Percentiles rank a stretch among this genome's conserved stretches.
Evolutionary conservation across 2,329 filamentous ascomycete genomes (phyloP).

Genomic region (Colletotrichum nymphaeae): DNA sequence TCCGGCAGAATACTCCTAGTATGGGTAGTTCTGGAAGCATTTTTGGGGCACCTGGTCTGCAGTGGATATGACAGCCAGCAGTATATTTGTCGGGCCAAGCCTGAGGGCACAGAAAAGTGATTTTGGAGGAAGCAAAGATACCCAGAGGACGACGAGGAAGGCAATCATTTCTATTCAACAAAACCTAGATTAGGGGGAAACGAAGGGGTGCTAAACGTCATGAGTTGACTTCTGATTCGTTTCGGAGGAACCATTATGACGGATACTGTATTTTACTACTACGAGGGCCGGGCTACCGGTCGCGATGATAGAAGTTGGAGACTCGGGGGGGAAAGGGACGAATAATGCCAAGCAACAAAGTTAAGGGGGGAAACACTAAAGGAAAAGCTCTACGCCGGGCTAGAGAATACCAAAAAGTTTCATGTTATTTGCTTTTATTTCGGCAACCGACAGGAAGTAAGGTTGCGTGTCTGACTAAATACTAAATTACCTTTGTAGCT

Average conservation of each 20-base stretch:
- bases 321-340: not conserved
- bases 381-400: not conserved
- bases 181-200: not conserved
- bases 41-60: not conserved
- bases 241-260: not conserved
- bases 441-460: not conserved
- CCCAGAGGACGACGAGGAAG: not conserved
- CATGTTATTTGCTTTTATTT: not conserved
- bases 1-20: constrained; percentile 29
- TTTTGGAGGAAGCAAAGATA: not conserved
- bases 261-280: not conserved
- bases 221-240: not conserved
- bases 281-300: not conserved
- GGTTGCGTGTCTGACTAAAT: not conserved
- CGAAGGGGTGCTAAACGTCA: not conserved
- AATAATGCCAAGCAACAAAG: not conserved
- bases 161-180: not conserved
- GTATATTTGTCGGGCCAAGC: not conserved
- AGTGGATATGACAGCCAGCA: not conserved
- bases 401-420: not conserved
- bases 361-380: not conserved
- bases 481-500: not conserved
- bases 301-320: not conserved
- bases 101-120: not conserved
- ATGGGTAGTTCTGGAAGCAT: not conserved